Conservation (phyloP, 805 yeast species). For the Phaffomyces opuntiae region DNA sequence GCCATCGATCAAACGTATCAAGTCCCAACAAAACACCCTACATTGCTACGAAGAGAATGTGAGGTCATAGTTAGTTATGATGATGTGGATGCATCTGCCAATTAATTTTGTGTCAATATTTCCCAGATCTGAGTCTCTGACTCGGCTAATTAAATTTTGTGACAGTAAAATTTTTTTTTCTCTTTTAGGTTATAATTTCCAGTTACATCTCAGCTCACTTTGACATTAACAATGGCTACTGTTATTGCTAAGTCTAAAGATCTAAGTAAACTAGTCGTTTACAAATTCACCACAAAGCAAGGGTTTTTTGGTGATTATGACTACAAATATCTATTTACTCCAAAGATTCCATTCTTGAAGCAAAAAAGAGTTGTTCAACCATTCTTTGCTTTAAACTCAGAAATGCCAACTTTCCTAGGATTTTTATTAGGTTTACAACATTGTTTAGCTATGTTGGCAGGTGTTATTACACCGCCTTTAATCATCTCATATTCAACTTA, state of each 20-base stretch:
- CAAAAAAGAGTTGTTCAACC: conserved; percentile 51
- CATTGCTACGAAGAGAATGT: no score
- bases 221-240: neutral
- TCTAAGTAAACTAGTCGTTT: neutral
- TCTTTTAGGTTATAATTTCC: neutral
- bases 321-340: conserved; percentile 73
- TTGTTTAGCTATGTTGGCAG: conserved; percentile 86
- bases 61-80: no score
- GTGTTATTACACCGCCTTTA: conserved; percentile 79
- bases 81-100: no score
- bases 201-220: neutral
- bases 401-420: conserved; percentile 75
- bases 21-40: no score
- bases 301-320: conserved; percentile 87
- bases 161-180: neutral
- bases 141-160: neutral
- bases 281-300: conserved; percentile 52
- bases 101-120: no score
- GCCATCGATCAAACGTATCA: no score
- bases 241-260: neutral
- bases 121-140: no score
- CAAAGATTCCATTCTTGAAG: conserved; percentile 62
- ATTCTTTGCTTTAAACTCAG: conserved; percentile 72
- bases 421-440: conserved; percentile 80
- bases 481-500: conserved; percentile 62